A percentile compares a stretch with the other conserved stretches of the same genome.
These are phyloP conservation scores for Penicillium manginii DNA, from an alignment of 495 filamentous ascomycete genomes.

Conservation along the genomic window DNA sequence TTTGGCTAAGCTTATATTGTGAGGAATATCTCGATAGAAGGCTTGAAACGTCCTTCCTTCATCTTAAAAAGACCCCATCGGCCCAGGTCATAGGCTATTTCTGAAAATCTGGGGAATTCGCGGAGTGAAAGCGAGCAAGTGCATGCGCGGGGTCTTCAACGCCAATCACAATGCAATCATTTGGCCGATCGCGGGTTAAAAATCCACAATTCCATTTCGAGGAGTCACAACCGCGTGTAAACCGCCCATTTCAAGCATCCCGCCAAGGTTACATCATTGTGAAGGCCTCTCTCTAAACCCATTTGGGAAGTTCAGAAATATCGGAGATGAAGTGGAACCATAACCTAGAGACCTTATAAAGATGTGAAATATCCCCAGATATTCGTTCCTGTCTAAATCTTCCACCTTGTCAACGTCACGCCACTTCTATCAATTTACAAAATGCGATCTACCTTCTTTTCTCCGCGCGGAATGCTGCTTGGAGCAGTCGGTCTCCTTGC, in stretches of 20 bases:
- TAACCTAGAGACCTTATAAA: constrained; percentile 12
- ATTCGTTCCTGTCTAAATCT: not conserved
- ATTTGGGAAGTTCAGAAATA: constrained; percentile 4
- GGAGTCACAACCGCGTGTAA: constrained; percentile 18
- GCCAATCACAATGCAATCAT: not conserved
- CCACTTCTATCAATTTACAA: not conserved
- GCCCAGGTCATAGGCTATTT: no score
- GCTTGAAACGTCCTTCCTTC: no score
- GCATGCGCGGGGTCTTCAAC: not conserved
- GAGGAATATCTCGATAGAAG: no score
- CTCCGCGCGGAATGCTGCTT: constrained; percentile 10
- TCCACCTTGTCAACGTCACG: not conserved
- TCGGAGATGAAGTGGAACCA: constrained; percentile 9
- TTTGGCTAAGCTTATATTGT: no score
- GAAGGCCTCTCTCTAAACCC: constrained; percentile 9
- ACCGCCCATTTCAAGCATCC: constrained; percentile 9
- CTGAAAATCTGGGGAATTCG: constrained; percentile 5
- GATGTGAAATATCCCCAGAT: constrained; percentile 2
- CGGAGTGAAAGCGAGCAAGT: constrained; percentile 10
- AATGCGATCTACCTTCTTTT: constrained; percentile 15
- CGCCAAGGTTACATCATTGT: constrained; percentile 16
- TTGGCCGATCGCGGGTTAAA: constrained; percentile 9
- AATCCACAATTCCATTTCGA: constrained; percentile 5
- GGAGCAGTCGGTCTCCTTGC: constrained; percentile 15
- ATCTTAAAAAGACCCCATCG: not conserved